Evolutionary conservation across 2,329 filamentous ascomycete genomes (phyloP).

Genomic region (Zymoseptoria pseudotritici): DNA sequence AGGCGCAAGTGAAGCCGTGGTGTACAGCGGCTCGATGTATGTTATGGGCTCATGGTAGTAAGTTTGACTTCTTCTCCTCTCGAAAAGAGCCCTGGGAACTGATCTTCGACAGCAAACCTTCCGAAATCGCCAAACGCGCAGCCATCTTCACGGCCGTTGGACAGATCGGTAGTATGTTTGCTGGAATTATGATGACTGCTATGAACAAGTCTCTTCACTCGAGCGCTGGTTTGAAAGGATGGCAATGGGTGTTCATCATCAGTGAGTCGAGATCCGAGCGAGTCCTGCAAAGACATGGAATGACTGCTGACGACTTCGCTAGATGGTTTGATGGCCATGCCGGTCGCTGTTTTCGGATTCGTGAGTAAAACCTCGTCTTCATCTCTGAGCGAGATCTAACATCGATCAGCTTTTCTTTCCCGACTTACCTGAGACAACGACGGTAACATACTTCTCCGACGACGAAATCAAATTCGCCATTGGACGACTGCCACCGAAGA

Average conservation of each 20-base stretch:
- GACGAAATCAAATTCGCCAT: not conserved
- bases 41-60: conserved; percentile 54
- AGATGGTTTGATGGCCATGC: conserved; percentile 49
- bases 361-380: conserved; percentile 17
- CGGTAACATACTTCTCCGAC: conserved; percentile 37
- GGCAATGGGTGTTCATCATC: conserved; percentile 50
- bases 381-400: not conserved
- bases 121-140: conserved; percentile 54
- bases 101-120: conserved; percentile 32
- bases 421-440: conserved; percentile 42
- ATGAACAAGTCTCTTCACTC: conserved; percentile 39
- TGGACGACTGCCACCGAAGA: not conserved
- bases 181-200: conserved; percentile 53
- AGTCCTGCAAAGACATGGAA: not conserved
- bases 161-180: conserved; percentile 53
- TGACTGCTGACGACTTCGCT: conserved; percentile 24
- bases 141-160: conserved; percentile 54
- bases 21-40: conserved; percentile 49
- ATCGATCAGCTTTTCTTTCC: conserved; percentile 35
- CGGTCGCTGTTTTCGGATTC: conserved; percentile 47
- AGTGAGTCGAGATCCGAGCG: not conserved
- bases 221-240: conserved; percentile 43
- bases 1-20: conserved; percentile 45
- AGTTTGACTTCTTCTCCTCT: not conserved
- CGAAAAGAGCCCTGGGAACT: not conserved